phyloP scores from a whole-genome alignment of 352 stramenopile genomes.

The Plasmopara muralis region DNA sequence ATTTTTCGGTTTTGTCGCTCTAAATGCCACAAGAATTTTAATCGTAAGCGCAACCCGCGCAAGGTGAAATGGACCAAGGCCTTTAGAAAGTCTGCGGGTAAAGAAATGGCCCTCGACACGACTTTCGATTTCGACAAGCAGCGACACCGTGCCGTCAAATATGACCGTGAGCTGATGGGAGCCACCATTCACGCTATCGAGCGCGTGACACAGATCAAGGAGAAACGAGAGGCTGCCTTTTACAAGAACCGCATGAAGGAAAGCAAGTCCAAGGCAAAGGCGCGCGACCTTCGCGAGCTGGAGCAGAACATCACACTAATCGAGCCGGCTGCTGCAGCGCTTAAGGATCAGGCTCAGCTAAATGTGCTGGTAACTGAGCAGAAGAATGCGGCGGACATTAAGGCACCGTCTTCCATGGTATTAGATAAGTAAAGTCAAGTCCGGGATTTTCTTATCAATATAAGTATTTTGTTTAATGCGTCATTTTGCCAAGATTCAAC shows the following conservation, averaged over 20 bases:
- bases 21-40: slow-evolving; percentile 99
- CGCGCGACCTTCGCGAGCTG: slow-evolving; percentile 72
- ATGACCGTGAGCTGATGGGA: slow-evolving; percentile 98
- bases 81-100: slow-evolving; percentile 96
- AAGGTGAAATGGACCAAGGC: slow-evolving; percentile 99
- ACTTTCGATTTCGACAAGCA: slow-evolving; percentile 99
- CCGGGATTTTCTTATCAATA: neutral
- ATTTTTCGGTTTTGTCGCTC: slow-evolving; percentile 99
- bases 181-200: slow-evolving; percentile 99
- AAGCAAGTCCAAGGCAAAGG: slow-evolving; percentile 72
- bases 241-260: slow-evolving; percentile 97
- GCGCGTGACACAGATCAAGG: slow-evolving; percentile 95
- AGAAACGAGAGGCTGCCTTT: slow-evolving; percentile 94
- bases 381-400: slow-evolving; percentile 50
- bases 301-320: slow-evolving; percentile 85
- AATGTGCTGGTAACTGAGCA: slow-evolving; percentile 54
- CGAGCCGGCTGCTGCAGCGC: slow-evolving; percentile 54
- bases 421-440: slow-evolving; percentile 63
- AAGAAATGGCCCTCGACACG: slow-evolving; percentile 99
- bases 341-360: slow-evolving; percentile 77
- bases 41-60: slow-evolving; percentile 99
- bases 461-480: too few relatives aligned
- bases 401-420: slow-evolving; percentile 69
- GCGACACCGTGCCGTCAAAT: slow-evolving; percentile 98
- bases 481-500: too few relatives aligned